Evolutionary conservation across 768 basidiomycete genomes (phyloP), one percentile per base, ranked within the genome.

Genomic region (Kwoniella newhampshirensis): DNA sequence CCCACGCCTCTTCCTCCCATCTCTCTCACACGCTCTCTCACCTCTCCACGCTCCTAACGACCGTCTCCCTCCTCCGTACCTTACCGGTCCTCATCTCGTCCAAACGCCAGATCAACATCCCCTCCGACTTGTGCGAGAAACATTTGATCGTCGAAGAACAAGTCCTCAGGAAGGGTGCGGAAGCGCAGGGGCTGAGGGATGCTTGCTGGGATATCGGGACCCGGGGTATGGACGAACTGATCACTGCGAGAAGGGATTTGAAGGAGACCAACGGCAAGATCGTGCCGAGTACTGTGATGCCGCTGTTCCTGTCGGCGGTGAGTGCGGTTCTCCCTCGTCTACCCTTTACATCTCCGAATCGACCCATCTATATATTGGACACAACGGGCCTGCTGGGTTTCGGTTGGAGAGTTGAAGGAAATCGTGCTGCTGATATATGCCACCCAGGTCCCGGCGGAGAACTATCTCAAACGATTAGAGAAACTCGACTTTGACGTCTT

Each of bases 111-210:
- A 51, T 73, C 30, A 71, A 72, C 26, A 46, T 76, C 30, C 75
- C 75, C 1, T 17, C 57, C 1, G 73, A 73, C 27, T 23, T 76
- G 5, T 53, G 43, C 11, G 58, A 57, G n/a, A 71, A 66, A 48
- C 66, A 76, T 44, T 59, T 58, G 4, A 43, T 76, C n/a, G 65
- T 76, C 1, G 75, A 76, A 27, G 75, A 76, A 52, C 63, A 74
- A 12, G 63, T 76, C 6, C 17, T 80, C 72, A 0, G 87, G 83
- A 57, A 85, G 77, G 36, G 66, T 60, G 28, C 86, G 80, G 35
- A 86, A 74, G 64, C 76, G 12, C 65, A 54, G 26, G 75, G 75
- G 1, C 18, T 76, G 8, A 57, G 59, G 21, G 75, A 76, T 56
- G 73, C 63, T 0, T 63, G 56, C 32, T 71, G 59, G 39, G 70